Percentiles rank a stretch among this genome's conserved stretches.
Evolutionary conservation across 495 filamentous ascomycete species (phyloP).

Genomic region (Mytilinidion resinicola): DNA sequence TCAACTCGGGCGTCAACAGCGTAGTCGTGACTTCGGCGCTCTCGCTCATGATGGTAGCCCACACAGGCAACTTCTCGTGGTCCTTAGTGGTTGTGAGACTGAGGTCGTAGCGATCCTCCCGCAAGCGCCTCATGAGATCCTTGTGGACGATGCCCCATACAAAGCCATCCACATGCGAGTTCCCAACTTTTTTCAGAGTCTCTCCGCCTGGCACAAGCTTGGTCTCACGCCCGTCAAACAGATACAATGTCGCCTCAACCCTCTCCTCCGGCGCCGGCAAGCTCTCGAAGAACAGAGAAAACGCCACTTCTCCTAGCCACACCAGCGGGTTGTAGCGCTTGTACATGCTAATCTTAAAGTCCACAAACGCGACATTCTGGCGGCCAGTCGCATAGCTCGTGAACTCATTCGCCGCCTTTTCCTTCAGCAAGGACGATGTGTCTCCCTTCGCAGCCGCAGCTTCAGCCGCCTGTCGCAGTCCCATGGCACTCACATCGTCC

Average conservation of each 20-base stretch:
- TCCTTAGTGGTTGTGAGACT: slow-evolving; percentile 90
- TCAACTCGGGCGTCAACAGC: slow-evolving; percentile 75
- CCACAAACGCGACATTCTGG: slow-evolving; percentile 86
- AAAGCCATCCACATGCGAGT: slow-evolving; percentile 80
- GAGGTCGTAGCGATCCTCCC: slow-evolving; percentile 90
- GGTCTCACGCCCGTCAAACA: slow-evolving; percentile 87
- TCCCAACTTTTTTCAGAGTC: slow-evolving; percentile 50
- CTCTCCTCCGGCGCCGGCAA: slow-evolving; percentile 60
- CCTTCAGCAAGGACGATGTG: slow-evolving; percentile 63
- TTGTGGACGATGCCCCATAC: slow-evolving; percentile 96
- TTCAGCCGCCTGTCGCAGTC: slow-evolving; percentile 34
- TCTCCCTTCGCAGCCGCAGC: slow-evolving; percentile 28
- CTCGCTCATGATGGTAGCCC: slow-evolving; percentile 94
- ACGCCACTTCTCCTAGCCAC: slow-evolving; percentile 57
- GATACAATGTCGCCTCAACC: slow-evolving; percentile 67
- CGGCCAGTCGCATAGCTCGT: slow-evolving; percentile 86
- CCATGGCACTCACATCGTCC: slow-evolving; percentile 42
- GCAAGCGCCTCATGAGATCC: slow-evolving; percentile 79
- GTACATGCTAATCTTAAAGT: slow-evolving; percentile 71
- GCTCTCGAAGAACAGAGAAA: slow-evolving; percentile 75
- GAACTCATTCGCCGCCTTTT: slow-evolving; percentile 79
- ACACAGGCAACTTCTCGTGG: slow-evolving; percentile 78
- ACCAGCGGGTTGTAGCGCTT: slow-evolving; percentile 87
- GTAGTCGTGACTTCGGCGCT: slow-evolving; percentile 90
- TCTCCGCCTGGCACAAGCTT: slow-evolving; percentile 61